Percentiles rank a stretch among this genome's conserved stretches.
phyloP scores from a whole-genome alignment of 257 asterid genomes.

The Coffea canephora region DNA sequence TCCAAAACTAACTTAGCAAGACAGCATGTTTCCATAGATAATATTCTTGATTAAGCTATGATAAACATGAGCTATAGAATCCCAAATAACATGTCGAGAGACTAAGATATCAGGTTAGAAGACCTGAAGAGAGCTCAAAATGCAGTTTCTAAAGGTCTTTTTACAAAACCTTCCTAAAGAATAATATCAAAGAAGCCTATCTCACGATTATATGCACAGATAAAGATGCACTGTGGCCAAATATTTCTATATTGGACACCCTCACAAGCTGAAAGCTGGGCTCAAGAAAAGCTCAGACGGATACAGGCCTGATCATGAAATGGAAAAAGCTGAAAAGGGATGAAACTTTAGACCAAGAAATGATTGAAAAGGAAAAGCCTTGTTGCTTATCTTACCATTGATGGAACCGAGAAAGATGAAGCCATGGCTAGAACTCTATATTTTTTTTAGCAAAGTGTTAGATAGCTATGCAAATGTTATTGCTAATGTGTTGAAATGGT shows the following conservation, averaged over 20 bases:
- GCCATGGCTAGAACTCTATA: slow-evolving; percentile 75
- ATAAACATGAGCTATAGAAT: neutral
- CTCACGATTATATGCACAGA: neutral
- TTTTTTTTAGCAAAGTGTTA: neutral
- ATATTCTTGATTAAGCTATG: neutral
- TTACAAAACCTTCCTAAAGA: neutral
- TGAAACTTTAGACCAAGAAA: neutral
- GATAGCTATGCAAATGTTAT: slow-evolving; percentile 20
- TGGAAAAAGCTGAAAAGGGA: neutral
- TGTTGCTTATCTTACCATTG: slow-evolving; percentile 51
- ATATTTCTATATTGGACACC: neutral
- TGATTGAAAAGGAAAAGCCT: neutral
- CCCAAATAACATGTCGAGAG: no score
- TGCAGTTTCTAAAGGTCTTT: neutral
- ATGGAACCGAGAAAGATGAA: slow-evolving; percentile 83
- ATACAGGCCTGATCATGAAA: neutral
- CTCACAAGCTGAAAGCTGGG: neutral
- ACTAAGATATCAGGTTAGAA: no score
- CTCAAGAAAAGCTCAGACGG: neutral
- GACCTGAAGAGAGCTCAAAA: neutral
- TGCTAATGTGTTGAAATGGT: slow-evolving; percentile 21
- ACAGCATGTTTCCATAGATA: no score
- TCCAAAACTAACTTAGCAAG: neutral
- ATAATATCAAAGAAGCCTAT: neutral
- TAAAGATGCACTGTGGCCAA: neutral